Evolutionary conservation across 441 rosid genomes (phyloP).

Genomic region (Daphne laureola): DNA sequence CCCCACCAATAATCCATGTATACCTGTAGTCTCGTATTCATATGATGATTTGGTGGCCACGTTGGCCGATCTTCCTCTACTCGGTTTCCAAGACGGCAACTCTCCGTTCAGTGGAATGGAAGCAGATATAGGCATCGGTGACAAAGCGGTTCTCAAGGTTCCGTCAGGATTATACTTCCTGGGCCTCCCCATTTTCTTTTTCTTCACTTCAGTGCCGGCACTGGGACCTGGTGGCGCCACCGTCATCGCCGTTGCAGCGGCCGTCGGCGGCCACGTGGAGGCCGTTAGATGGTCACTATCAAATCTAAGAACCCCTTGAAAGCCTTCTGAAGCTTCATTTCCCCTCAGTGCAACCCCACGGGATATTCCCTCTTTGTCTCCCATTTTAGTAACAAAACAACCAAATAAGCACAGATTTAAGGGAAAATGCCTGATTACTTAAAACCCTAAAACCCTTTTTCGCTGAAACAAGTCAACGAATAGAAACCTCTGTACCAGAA

Average conservation of each 20-base stretch:
- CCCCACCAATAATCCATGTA: background rate
- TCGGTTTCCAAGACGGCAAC: slow-evolving; percentile 43
- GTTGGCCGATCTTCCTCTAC: slow-evolving; percentile 47
- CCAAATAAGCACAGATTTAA: slow-evolving; percentile 25
- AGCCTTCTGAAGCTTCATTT: slow-evolving; percentile 44
- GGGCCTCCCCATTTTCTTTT: slow-evolving; percentile 56
- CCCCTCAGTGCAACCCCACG: slow-evolving; percentile 41
- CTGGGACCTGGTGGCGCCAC: slow-evolving; percentile 7
- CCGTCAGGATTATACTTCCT: slow-evolving; percentile 60
- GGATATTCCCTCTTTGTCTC: slow-evolving; percentile 44
- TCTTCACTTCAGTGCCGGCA: slow-evolving; percentile 34
- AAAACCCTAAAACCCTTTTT: slow-evolving; percentile 16
- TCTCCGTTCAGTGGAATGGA: slow-evolving; percentile 60
- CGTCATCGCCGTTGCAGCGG: slow-evolving; percentile 23
- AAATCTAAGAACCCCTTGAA: slow-evolving; percentile 39
- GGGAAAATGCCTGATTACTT: slow-evolving; percentile 20
- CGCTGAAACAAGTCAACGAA: too few relatives aligned
- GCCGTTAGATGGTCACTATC: slow-evolving; percentile 33
- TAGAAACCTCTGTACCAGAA: too few relatives aligned
- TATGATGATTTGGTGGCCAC: slow-evolving; percentile 51
- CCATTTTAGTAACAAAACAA: slow-evolving; percentile 38
- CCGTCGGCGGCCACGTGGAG: slow-evolving; percentile 21
- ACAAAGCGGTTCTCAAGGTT: slow-evolving; percentile 30
- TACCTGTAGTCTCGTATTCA: slow-evolving; percentile 47
- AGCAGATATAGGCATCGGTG: slow-evolving; percentile 68